phyloP scores from a whole-genome alignment of 192 early-diverging fungal species.

The Coemansia sp. region DNA sequence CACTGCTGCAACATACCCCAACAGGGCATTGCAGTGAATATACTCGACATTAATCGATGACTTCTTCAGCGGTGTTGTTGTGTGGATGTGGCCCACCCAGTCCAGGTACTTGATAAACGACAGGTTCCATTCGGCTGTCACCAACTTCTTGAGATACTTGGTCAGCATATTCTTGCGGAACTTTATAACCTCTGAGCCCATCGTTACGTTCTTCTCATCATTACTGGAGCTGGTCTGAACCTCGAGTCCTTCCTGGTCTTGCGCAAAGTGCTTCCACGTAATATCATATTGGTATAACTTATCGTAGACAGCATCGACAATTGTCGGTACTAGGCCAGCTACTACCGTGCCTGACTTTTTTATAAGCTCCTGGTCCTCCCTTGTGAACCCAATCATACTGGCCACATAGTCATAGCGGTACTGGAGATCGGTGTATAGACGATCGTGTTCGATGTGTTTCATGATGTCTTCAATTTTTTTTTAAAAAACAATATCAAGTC shows the following conservation, averaged over 20 bases:
- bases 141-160: slow-evolving; percentile 70
- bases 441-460: slow-evolving; percentile 62
- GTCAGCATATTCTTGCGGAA: slow-evolving; percentile 76
- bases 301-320: slow-evolving; percentile 76
- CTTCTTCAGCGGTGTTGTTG: slow-evolving; percentile 68
- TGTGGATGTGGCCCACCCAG: slow-evolving; percentile 79
- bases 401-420: slow-evolving; percentile 82
- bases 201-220: slow-evolving; percentile 49
- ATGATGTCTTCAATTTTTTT: neutral
- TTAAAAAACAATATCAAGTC: neutral
- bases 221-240: slow-evolving; percentile 24
- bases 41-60: slow-evolving; percentile 80
- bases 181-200: slow-evolving; percentile 69
- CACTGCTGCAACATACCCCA: slow-evolving; percentile 64
- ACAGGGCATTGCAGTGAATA: slow-evolving; percentile 76
- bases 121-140: slow-evolving; percentile 49
- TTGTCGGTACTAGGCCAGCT: slow-evolving; percentile 65
- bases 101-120: slow-evolving; percentile 71
- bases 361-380: slow-evolving; percentile 68
- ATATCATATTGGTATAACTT: slow-evolving; percentile 71
- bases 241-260: slow-evolving; percentile 65
- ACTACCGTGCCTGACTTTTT: slow-evolving; percentile 62
- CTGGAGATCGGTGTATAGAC: slow-evolving; percentile 68
- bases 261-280: slow-evolving; percentile 69
- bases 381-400: slow-evolving; percentile 69